Conservation (phyloP, 78 protist species). For the slime mould (Dictyostelium discoideum) region dicty_2.7 NC_007089.4:3391001-3391500, state of each 20-base stretch:
- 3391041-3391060: slow-evolving; percentile 97
- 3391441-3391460: not conserved
- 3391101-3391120: slow-evolving; percentile 79
- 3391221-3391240: slow-evolving; percentile 13
- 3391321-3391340: no score
- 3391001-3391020: slow-evolving; percentile 94
- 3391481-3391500: not conserved
- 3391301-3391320: no score
- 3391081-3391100: slow-evolving; percentile 78
- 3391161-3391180: slow-evolving; percentile 85
- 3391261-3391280: not conserved
- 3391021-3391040: slow-evolving; percentile 83
- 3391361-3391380: no score
- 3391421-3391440: not conserved
- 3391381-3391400: not conserved
- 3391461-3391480: not conserved
- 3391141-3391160: slow-evolving; percentile 89
- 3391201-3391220: slow-evolving; percentile 65
- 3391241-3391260: slow-evolving; percentile 19
- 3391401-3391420: not conserved
- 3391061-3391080: slow-evolving; percentile 88
- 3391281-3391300: not conserved
- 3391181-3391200: slow-evolving; percentile 52
- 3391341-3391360: no score
- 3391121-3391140: slow-evolving; percentile 95